These are phyloP conservation scores for Syzygium aqueum DNA, from an alignment of 345 rosid species.

Conservation along the genomic window DNA sequence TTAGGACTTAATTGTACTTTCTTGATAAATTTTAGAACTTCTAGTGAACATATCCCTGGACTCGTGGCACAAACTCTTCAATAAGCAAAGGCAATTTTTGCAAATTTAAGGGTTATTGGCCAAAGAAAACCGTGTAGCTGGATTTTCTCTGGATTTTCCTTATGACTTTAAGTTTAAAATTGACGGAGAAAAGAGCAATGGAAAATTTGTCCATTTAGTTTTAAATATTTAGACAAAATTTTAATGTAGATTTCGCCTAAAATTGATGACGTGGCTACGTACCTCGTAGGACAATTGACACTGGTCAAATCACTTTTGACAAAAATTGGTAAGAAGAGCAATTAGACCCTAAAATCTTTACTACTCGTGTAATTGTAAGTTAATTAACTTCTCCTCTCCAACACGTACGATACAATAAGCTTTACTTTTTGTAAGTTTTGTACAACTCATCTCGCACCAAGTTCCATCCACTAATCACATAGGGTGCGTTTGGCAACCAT, in stretches of 20 bases:
- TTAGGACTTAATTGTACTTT: too few species aligned
- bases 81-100: background rate
- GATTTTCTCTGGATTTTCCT: background rate
- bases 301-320: background rate
- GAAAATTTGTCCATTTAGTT: too few species aligned
- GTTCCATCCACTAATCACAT: background rate
- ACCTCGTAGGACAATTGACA: accelerated
- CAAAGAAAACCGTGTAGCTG: background rate
- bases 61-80: background rate
- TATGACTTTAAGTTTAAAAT: background rate
- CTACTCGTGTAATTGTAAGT: background rate
- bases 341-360: background rate
- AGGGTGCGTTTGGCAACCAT: too few species aligned
- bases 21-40: too few species aligned
- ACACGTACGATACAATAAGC: background rate
- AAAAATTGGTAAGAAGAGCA: background rate
- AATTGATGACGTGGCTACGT: accelerated
- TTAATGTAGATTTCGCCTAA: background rate
- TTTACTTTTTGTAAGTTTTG: background rate
- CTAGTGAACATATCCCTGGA: too few species aligned
- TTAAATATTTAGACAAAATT: background rate
- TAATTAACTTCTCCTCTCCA: background rate
- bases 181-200: background rate
- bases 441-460: background rate
- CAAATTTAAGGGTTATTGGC: background rate